Evolutionary conservation across 2,329 filamentous ascomycete species (phyloP), one percentile per base, ranked within the genome.

Genomic region (Spiromastix sp.): DNA sequence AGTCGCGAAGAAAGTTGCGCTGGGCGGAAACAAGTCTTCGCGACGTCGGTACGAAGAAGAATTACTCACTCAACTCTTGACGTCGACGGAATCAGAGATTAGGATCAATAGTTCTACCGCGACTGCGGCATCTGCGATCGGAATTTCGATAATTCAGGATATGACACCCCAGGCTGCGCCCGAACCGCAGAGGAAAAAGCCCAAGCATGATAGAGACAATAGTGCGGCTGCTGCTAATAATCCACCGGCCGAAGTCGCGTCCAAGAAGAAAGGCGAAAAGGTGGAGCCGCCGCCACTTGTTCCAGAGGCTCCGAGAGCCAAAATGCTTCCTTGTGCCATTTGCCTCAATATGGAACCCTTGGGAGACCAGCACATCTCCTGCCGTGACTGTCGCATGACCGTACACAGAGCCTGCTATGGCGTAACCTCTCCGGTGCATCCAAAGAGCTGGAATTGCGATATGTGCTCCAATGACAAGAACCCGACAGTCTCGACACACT

Each of bases 381-480:
- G 91, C 57, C 74, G 77, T 32, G 85, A 94, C 51, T 98, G 91
- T 57, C 81, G 85, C 35, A 64, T 98, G 58, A 86, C 86, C 3
- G 89, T 96, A 16, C 91, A 98, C 59, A 81, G 83, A 36, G 77
- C 77, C 42, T 98, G 91, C 60, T 98, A 96, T 54, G 91, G 91
- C n/a, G 71, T 96, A 20, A 76, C 80, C 30, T 77, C 80, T 32
- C 61, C 60, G 38, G 75, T 83, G 27, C 71, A 70, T 36, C 71
- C 76, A 20, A 73, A 71, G 29, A 93, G 93, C 59, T 98, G 91
- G 91, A 75, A 81, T 26, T 98, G 91, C 58, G 91, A 96, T 60
- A 93, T 87, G 74, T 98, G 91, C 59, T 70, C 78, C 24, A 98
- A 98, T 52, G 91, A 98, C 55, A 85, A 86, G 56, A 89, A 81